phyloP scores from a whole-genome alignment of 2,329 filamentous ascomycete species.

The Tolypocladium nubicola region DNA sequence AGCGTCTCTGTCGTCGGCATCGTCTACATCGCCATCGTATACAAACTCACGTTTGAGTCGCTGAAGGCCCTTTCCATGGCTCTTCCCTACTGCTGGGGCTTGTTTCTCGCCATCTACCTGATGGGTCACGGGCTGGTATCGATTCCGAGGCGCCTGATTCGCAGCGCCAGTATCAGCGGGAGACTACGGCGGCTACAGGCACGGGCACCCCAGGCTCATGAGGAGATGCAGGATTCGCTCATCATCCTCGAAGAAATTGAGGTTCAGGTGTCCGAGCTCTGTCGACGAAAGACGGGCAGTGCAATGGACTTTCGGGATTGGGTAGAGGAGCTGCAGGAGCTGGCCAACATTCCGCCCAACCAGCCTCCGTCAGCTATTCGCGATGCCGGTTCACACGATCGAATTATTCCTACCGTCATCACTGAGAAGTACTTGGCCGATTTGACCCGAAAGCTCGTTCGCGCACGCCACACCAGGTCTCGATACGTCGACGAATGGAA shows the following conservation, averaged over 20 bases:
- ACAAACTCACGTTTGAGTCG: constrained; percentile 59
- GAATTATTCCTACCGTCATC: constrained; percentile 65
- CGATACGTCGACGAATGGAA: constrained; percentile 84
- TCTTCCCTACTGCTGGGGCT: constrained; percentile 85
- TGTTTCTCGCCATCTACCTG: constrained; percentile 85
- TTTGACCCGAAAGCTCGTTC: constrained; percentile 68
- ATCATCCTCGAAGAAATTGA: constrained; percentile 73
- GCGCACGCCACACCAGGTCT: constrained; percentile 72
- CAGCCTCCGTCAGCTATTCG: constrained; percentile 32
- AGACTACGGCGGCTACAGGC: constrained; percentile 66
- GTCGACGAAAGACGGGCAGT: constrained; percentile 69
- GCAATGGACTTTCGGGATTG: constrained; percentile 73
- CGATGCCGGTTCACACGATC: constrained; percentile 30
- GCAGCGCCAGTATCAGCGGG: constrained; percentile 66
- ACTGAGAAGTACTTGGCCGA: constrained; percentile 91
- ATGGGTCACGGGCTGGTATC: constrained; percentile 97
- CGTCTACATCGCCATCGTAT: constrained; percentile 72
- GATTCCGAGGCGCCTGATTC: constrained; percentile 71
- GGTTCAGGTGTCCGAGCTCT: constrained; percentile 66
- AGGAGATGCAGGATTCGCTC: constrained; percentile 78
- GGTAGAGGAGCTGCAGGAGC: constrained; percentile 88
- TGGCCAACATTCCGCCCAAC: constrained; percentile 57
- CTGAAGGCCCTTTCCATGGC: constrained; percentile 87
- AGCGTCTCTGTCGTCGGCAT: constrained; percentile 60
- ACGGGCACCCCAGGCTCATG: constrained; percentile 71